Base-by-base conservation (phyloP, 1,139 yeast genomes). In the Candida pseudoviswanathii region DNA sequence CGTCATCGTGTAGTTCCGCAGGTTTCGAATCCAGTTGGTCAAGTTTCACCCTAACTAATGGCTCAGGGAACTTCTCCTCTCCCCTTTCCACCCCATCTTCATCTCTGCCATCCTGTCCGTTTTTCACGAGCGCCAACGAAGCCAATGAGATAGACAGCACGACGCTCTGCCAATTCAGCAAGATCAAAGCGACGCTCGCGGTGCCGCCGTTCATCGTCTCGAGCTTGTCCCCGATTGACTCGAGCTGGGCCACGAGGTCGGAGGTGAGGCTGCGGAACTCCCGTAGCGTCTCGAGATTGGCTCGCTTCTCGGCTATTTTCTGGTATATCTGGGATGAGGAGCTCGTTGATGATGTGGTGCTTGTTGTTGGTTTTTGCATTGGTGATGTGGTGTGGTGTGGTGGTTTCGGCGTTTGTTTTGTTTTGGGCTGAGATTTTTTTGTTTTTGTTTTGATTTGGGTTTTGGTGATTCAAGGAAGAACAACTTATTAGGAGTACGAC, bases 101-200 rank as follows among this genome's bases (percentile, higher is more conserved):
- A 7, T 21, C 27, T 22, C 39, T 10, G 48, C 75, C 76, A 54
- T 79, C 84, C 32, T 68, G 72, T 1, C 57, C 51, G 16, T 54
- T 59, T 2, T 46, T 77, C 51, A 77, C 63, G 45, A 85, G 65
- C 3, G 86, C 83, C 58, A 83, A 65, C 0, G 91, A 82, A 0
- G 95, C 92, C 58, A 88, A 65, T 8, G 86, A 80, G 0, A 87
- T 80, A 1, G 90, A 81, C 52, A 83, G 74, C 24, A 85, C 73
- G 16, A 88, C 86, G 52, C 80, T 82, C 52, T 82, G 80, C 96
- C 96, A 88, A 56, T 85, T 86, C 7, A 85, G 75, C 58, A 85
- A 70, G 4, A 84, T 79, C 11, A 74, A 62, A 3, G 76, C 78
- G 8, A 82, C 83, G 41, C 83, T 76, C 49, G 77, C 82, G 1